A percentile compares a stretch with the other conserved stretches of the same genome.
phyloP scores from a whole-genome alignment of 306 rosid genomes.

The Prosopis cineraria region DNA sequence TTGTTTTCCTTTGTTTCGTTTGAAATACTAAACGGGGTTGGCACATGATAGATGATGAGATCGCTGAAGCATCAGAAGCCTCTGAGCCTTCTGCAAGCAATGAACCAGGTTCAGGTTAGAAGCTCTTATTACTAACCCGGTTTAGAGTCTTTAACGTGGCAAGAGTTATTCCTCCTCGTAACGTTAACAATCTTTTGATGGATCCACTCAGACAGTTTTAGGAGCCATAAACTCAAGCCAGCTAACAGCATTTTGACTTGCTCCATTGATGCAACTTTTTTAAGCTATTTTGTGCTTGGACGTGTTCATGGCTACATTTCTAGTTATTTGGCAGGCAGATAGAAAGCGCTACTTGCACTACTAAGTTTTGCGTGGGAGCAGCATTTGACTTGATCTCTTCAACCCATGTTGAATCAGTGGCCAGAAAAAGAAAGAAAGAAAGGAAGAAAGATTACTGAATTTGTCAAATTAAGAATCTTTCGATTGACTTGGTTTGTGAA shows the following conservation, averaged over 20 bases:
- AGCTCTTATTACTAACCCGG: constrained; percentile 54
- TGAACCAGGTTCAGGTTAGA: constrained; percentile 47
- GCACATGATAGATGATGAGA: constrained; percentile 54
- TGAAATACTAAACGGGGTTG: neutral
- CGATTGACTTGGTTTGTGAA: neutral
- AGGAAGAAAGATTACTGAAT: neutral
- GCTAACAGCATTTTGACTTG: constrained; percentile 15
- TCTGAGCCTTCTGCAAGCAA: constrained; percentile 48
- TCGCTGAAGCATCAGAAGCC: constrained; percentile 50
- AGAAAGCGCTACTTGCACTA: constrained; percentile 16
- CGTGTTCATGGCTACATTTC: constrained; percentile 24
- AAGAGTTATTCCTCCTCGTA: constrained; percentile 41
- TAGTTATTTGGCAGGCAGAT: constrained; percentile 23
- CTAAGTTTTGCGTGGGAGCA: constrained; percentile 26
- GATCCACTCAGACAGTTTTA: constrained; percentile 3
- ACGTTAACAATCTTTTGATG: constrained; percentile 20
- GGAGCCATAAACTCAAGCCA: constrained; percentile 27
- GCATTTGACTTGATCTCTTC: constrained; percentile 3
- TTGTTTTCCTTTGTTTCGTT: neutral
- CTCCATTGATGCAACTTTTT: constrained; percentile 19
- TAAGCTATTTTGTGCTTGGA: constrained; percentile 31
- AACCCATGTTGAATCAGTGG: neutral
- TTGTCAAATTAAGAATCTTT: neutral
- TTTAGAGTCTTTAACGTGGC: constrained; percentile 41
- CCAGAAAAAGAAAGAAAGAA: too few relatives aligned